A percentile compares a stretch with the other conserved stretches of the same genome.
Conservation (phyloP, 495 filamentous ascomycete species). For the Friedmanniomyces endolithicus region DNA sequence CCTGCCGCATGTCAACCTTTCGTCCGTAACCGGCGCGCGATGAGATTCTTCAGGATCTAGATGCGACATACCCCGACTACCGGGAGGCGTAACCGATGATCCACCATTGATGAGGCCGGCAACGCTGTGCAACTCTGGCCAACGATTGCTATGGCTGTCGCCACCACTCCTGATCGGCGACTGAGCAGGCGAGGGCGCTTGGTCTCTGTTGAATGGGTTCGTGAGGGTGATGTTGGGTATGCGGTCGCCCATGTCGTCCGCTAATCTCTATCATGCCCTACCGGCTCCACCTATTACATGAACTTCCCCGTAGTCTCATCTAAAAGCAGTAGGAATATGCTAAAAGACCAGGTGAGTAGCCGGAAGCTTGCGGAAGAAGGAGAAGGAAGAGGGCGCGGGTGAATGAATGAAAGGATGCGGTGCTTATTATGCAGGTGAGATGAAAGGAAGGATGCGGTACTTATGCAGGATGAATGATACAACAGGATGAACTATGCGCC, state of each 20-base stretch:
- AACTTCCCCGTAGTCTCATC: background rate
- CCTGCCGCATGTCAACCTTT: background rate
- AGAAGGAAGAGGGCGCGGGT: background rate
- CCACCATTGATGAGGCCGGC: background rate
- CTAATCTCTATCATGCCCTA: background rate
- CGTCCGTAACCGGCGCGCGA: background rate
- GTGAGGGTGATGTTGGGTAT: conserved; percentile 35
- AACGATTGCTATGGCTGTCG: background rate
- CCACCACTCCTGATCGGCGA: conserved; percentile 20
- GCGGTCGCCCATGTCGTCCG: conserved; percentile 25
- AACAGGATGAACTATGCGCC: background rate
- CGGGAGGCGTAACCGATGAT: background rate
- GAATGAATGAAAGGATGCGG: background rate
- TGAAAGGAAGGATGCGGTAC: background rate
- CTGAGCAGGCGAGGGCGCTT: conserved; percentile 11
- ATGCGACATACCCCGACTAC: background rate
- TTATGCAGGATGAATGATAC: background rate
- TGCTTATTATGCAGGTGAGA: background rate
- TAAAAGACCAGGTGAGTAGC: background rate
- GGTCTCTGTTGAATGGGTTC: conserved; percentile 27
- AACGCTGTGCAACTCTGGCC: background rate
- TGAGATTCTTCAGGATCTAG: background rate
- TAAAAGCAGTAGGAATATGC: background rate
- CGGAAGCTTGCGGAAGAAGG: background rate
- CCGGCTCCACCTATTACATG: background rate